phyloP scores from a whole-genome alignment of 306 rosid genomes.

The Gastrolobium bilobum region DNA sequence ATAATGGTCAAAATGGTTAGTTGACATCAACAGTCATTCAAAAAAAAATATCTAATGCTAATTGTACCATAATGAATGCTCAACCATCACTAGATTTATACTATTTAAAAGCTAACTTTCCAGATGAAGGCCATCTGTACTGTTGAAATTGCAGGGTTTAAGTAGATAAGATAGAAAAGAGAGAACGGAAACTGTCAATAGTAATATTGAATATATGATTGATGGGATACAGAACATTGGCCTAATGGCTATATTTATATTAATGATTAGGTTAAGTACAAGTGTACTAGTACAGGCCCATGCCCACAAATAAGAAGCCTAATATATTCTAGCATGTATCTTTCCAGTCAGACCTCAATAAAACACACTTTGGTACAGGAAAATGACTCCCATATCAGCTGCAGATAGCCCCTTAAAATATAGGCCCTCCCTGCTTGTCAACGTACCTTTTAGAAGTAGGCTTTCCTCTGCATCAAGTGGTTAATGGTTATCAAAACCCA shows the following conservation, averaged over 20 bases:
- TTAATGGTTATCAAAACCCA: not conserved
- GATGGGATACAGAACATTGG: not conserved
- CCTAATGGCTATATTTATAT: not conserved
- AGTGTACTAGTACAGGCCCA: not conserved
- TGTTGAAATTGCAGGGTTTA: no score
- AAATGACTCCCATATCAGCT: not conserved
- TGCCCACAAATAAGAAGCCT: not conserved
- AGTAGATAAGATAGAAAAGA: not conserved
- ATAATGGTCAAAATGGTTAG: constrained; percentile 45
- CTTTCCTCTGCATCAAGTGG: not conserved
- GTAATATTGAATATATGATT: constrained; percentile 14
- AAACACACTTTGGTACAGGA: not conserved
- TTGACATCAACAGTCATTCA: constrained; percentile 21
- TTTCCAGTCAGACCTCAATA: not conserved
- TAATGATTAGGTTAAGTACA: not conserved
- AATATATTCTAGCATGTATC: not conserved
- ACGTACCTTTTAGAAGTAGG: not conserved
- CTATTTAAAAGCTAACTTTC: constrained; percentile 14
- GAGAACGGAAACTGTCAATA: not conserved
- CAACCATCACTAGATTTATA: constrained; percentile 34
- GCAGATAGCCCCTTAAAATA: not conserved
- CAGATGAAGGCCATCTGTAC: not conserved
- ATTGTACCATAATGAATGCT: constrained; percentile 32
- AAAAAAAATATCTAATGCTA: constrained; percentile 29
- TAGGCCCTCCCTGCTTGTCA: not conserved